Evolutionary conservation across 2,329 filamentous ascomycete species (phyloP).

Genomic region (Tolypocladium guangdongense): DNA sequence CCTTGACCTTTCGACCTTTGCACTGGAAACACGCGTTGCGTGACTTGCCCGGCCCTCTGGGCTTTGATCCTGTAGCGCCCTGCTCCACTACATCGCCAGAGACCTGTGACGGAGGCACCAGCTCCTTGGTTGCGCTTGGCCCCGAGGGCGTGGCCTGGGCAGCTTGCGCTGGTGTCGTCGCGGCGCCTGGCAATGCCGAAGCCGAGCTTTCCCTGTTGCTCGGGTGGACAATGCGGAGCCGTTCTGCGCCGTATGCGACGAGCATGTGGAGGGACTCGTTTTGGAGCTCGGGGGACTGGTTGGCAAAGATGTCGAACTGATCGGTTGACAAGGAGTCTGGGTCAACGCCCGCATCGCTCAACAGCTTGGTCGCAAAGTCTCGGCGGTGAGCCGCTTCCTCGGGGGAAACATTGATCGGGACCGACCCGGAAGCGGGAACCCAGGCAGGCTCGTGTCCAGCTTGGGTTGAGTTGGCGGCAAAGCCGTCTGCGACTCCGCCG

Average conservation of each 20-base stretch:
- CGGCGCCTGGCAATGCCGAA: conserved; percentile 13
- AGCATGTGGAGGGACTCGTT: conserved; percentile 45
- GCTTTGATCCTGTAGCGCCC: conserved; percentile 2
- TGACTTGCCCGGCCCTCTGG: conserved; percentile 17
- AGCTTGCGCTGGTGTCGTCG: conserved; percentile 11
- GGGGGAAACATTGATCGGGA: conserved; percentile 25
- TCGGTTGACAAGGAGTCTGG: conserved; percentile 40
- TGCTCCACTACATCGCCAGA: conserved; percentile 5
- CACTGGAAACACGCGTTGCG: conserved; percentile 25
- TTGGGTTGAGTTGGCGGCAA: not conserved
- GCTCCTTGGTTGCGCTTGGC: conserved; percentile 19
- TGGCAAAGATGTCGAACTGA: conserved; percentile 49
- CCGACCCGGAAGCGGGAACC: conserved; percentile 6
- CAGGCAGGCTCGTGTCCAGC: conserved; percentile 4
- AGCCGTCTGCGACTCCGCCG: not conserved
- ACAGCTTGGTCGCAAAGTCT: conserved; percentile 35
- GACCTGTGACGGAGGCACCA: conserved; percentile 14
- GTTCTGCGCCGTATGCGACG: conserved; percentile 44
- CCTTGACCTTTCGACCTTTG: conserved; percentile 26
- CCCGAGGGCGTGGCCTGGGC: conserved; percentile 11
- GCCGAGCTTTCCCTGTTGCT: conserved; percentile 21
- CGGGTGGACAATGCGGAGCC: conserved; percentile 46
- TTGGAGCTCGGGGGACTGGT: conserved; percentile 46
- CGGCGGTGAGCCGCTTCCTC: conserved; percentile 39
- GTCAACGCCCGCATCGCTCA: conserved; percentile 36